These are phyloP conservation scores for Boletales sp. DNA, from an alignment of 768 basidiomycete genomes.

Conservation along the genomic window DNA sequence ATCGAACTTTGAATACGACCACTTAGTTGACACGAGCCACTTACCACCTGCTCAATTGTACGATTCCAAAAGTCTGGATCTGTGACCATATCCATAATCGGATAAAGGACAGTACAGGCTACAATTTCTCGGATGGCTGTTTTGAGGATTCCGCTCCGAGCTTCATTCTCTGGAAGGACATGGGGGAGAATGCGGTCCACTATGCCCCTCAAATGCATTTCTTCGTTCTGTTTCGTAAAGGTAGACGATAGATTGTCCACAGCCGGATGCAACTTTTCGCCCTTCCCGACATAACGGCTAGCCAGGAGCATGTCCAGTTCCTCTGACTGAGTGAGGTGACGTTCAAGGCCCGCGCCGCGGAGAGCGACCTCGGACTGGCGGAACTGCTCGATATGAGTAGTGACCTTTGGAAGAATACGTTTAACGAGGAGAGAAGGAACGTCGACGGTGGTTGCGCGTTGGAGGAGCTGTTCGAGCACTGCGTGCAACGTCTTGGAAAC, in stretches of 20 bases:
- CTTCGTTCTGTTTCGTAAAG: constrained; percentile 87
- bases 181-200: constrained; percentile 69
- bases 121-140: constrained; percentile 80
- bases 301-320: constrained; percentile 86
- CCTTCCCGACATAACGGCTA: constrained; percentile 66
- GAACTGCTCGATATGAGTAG: constrained; percentile 85
- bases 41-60: constrained; percentile 85
- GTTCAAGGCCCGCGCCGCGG: constrained; percentile 77
- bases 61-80: constrained; percentile 99
- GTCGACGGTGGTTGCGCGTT: constrained; percentile 60
- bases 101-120: constrained; percentile 77
- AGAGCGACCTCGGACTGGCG: constrained; percentile 85
- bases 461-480: constrained; percentile 54
- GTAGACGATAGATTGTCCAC: constrained; percentile 85
- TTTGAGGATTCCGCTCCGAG: constrained; percentile 62
- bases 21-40: constrained; percentile 27
- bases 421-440: constrained; percentile 73
- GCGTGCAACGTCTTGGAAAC: constrained; percentile 74
- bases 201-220: constrained; percentile 72
- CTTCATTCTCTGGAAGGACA: constrained; percentile 74
- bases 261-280: constrained; percentile 75
- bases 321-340: constrained; percentile 83
- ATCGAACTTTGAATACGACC: constrained; percentile 5
- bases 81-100: constrained; percentile 86
- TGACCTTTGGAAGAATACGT: constrained; percentile 84